Evolutionary conservation across 768 basidiomycete species (phyloP).

Genomic region (Chalciporus sphaerocephalus): DNA sequence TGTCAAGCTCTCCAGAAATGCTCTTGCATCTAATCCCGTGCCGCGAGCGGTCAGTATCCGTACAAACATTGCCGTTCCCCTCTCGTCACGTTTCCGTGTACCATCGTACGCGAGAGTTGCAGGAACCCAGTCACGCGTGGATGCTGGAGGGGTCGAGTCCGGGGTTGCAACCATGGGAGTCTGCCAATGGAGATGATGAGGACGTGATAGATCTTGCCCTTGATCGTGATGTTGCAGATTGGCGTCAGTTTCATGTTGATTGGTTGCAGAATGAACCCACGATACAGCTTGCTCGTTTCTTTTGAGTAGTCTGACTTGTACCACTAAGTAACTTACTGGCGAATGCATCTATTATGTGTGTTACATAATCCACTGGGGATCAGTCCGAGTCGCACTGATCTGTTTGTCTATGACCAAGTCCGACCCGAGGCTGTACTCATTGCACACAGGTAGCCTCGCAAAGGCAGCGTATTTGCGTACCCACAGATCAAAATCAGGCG

Average conservation of each 20-base stretch:
- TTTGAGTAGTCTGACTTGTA: no score
- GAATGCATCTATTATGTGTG: no score
- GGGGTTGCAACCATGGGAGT: constrained; percentile 22
- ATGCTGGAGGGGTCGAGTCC: constrained; percentile 39
- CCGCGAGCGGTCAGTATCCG: constrained; percentile 30
- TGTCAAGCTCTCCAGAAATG: constrained; percentile 32
- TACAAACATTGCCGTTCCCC: constrained; percentile 31
- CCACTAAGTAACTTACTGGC: no score
- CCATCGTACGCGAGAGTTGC: constrained; percentile 18
- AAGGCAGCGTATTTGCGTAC: constrained; percentile 13
- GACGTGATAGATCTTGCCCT: constrained; percentile 22
- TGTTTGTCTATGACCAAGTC: no score
- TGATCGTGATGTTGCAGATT: constrained; percentile 32
- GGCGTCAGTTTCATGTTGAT: constrained; percentile 55
- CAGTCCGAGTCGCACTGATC: no score
- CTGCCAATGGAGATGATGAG: constrained; percentile 33
- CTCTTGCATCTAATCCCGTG: constrained; percentile 18
- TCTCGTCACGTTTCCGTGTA: constrained; percentile 33
- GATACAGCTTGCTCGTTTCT: constrained; percentile 4
- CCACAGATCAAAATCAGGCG: constrained; percentile 13
- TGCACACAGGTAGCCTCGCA: neutral
- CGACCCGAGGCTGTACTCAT: neutral
- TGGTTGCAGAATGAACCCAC: constrained; percentile 24
- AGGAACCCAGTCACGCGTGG: constrained; percentile 35
- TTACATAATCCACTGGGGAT: constrained; percentile 15